Evolutionary conservation across 148 eudicot species (phyloP).

Genomic region (Chenopodium album): DNA sequence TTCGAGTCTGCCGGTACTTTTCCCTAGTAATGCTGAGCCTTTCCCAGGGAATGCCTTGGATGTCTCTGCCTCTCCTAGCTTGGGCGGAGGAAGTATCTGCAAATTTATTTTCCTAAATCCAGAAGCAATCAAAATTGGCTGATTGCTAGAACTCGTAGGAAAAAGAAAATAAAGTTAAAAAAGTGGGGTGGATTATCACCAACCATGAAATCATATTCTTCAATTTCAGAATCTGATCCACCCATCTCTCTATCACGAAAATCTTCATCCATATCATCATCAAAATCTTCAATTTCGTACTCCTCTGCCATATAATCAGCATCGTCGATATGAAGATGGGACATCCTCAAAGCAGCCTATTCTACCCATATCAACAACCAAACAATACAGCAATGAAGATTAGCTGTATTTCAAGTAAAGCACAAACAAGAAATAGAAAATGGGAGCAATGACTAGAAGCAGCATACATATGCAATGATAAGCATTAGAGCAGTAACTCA

Average conservation of each 20-base stretch:
- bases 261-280: slow-evolving; percentile 69
- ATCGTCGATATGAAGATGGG: slow-evolving; percentile 51
- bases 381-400: not conserved
- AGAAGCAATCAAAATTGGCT: not conserved
- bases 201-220: slow-evolving; percentile 62
- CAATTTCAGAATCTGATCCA: slow-evolving; percentile 78
- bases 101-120: slow-evolving; percentile 45
- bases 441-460: not conserved
- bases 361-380: not conserved
- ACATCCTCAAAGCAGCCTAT: slow-evolving; percentile 33
- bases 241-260: slow-evolving; percentile 49
- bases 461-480: not conserved
- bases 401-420: not conserved
- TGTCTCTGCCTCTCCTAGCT: slow-evolving; percentile 77
- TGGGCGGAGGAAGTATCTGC: slow-evolving; percentile 76
- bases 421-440: not conserved
- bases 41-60: slow-evolving; percentile 93
- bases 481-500: not conserved
- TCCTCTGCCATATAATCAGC: slow-evolving; percentile 70
- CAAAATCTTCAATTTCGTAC: slow-evolving; percentile 64
- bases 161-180: not conserved
- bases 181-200: no score
- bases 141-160: not conserved
- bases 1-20: slow-evolving; percentile 66
- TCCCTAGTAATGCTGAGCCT: slow-evolving; percentile 70